These are phyloP conservation scores for Plasmopara muralis DNA, from an alignment of 352 stramenopile species.

Conservation along the genomic window DNA sequence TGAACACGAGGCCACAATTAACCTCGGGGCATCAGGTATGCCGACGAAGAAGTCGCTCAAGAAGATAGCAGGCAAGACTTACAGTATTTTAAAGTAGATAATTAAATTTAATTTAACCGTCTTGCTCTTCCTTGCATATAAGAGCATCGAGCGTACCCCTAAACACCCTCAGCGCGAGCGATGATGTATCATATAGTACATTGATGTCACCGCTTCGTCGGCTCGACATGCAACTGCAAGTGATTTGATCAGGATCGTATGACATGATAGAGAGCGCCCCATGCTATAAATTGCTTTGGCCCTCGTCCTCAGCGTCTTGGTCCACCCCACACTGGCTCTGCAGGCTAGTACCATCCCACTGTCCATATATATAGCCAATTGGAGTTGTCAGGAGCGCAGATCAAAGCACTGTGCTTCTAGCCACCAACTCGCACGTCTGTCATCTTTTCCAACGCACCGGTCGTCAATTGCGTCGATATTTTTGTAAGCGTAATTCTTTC, in stretches of 20 bases:
- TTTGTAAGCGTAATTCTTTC: constrained; percentile 21
- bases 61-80: too few relatives aligned
- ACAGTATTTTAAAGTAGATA: too few relatives aligned
- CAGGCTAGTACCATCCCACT: constrained; percentile 13
- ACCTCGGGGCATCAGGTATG: too few relatives aligned
- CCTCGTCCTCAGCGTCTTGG: constrained; percentile 8
- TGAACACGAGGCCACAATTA: too few relatives aligned
- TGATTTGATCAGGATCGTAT: constrained; percentile 10
- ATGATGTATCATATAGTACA: too few relatives aligned
- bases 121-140: too few relatives aligned
- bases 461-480: constrained; percentile 18
- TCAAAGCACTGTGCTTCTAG: constrained; percentile 20
- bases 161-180: too few relatives aligned
- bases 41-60: too few relatives aligned
- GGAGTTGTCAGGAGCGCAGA: not conserved
- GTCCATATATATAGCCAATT: constrained; percentile 18
- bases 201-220: constrained; percentile 7
- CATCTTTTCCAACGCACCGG: constrained; percentile 8
- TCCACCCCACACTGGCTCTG: constrained; percentile 20
- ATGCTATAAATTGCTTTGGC: constrained; percentile 11
- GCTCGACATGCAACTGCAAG: constrained; percentile 11
- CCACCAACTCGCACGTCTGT: constrained; percentile 14
- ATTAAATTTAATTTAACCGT: too few relatives aligned
- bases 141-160: too few relatives aligned
- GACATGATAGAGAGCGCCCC: not conserved